Base-by-base conservation (phyloP, 2,329 filamentous ascomycete species). In the Magnaporthales sp. region DNA sequence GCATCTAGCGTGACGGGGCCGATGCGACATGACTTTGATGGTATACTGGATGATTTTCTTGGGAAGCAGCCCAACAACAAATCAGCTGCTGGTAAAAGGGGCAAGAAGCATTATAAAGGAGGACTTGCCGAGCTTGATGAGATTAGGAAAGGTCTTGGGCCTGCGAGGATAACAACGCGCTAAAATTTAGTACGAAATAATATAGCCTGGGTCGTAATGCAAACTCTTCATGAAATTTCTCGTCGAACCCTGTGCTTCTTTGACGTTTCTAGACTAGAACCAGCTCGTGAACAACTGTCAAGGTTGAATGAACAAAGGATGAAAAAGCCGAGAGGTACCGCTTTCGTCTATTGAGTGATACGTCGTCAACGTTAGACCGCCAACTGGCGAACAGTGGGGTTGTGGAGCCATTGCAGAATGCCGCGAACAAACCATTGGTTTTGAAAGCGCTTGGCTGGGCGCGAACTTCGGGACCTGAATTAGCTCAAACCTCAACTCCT, bases 91-190 rank as follows among this genome's bases (percentile, higher is more conserved):
- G 27, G 90, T 90, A 94, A 93, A 80, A 92, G 93, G 78, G 89
- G 89, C 22, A 91, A 90, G 74, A 88, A 90, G 70, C 51, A 58
- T 24, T 66, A 66, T 89, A 91, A 75, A 91, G 85, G 64, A 68
- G 95, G 95, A 0, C 83, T 97, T 70, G 89, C 91, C 77, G 92
- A 98, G 80, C 81, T 98, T 68, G 95, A 98, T 70, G 94, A 98
- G 78, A 89, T 99, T 65, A 84, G 95, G 66, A 85, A 85, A 70
- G 91, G 88, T 7, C 77, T 97, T 67, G 94, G 94, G 0, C 91
- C 91, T 29, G 90, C 93, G 31, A 86, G 87, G 68, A 76, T 96
- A 56, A 70, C 67, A 13, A 61, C 63, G 3, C 22, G 63, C 26
- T 64, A 24, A 64, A 3, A 27, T 26, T 27, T 60, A 4, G 19